phyloP scores from a whole-genome alignment of 352 stramenopile species.

The Globisporangium perplexum region DNA sequence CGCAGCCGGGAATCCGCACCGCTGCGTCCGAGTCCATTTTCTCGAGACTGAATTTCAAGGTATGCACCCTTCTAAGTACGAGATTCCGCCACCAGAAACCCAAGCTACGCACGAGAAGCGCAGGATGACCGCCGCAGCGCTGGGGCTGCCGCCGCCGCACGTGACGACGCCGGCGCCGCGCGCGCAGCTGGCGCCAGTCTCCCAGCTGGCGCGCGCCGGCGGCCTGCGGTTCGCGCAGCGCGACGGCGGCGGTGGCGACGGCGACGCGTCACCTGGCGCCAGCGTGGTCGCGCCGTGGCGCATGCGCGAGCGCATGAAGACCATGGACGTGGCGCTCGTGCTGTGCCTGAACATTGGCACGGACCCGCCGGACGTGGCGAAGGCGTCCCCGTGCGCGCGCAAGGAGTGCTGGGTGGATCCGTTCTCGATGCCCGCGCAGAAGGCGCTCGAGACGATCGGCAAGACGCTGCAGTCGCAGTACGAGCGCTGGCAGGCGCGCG shows the following conservation, averaged over 20 bases:
- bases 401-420: constrained; percentile 99
- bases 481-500: constrained; percentile 92
- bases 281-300: constrained; percentile 67
- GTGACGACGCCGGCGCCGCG: neutral
- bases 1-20: too few relatives aligned
- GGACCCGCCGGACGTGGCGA: constrained; percentile 97
- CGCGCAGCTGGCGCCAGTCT: neutral
- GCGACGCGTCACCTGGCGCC: constrained; percentile 16
- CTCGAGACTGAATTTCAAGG: too few relatives aligned
- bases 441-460: constrained; percentile 96
- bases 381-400: constrained; percentile 93
- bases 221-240: constrained; percentile 63
- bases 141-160: neutral
- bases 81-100: too few relatives aligned
- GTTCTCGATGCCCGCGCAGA: constrained; percentile 90
- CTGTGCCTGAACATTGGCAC: constrained; percentile 98
- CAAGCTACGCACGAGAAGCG: too few relatives aligned
- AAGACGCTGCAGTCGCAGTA: constrained; percentile 94
- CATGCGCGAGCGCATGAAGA: constrained; percentile 88
- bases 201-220: too few relatives aligned
- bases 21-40: neutral
- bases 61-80: too few relatives aligned
- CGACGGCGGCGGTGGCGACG: constrained; percentile 24
- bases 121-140: neutral
- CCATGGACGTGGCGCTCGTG: constrained; percentile 93